Base-by-base conservation (phyloP, 495 filamentous ascomycete species). In the Penicillium turbatum region DNA sequence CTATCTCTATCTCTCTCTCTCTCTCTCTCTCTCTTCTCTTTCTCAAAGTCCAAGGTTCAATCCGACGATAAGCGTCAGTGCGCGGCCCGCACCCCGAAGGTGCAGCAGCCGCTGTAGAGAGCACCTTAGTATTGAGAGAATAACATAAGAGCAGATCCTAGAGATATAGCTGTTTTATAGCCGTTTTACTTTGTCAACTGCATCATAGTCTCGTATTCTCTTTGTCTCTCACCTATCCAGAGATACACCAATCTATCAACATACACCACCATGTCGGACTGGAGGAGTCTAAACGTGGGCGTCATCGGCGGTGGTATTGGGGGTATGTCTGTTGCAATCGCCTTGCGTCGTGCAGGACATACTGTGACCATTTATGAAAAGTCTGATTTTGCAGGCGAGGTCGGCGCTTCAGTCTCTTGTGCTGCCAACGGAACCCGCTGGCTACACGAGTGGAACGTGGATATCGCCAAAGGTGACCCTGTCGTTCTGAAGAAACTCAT, bases 241-340 rank as follows among this genome's bases (percentile, higher is more conserved):
- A 24, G 21, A 4, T 24, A 24, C 21, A 24, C 21, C 21, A 24
- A 26, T 35, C 30, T 17, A 17, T 36, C 26, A 39, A 56, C 47
- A n/a, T 5, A 17, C 37, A 27, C n/a, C 29, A 59, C 27, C 15
- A 55, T 54, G 54, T 51, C 59, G n/a, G 40, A 59, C 41, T 74
- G 72, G 72, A 62, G 53, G 46, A 64, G 41, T 24, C 60, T 82
- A 9, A 70, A 72, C 29, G 65, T 84, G 45, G 74, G 81, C 27
- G 74, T 89, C 3, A 72, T 86, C 17, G 86, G 86, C 15, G 86
- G 83, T 7, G 86, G 86, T 15, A 80, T 89, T 30, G 83, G 83
- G n/a, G 86, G 86, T 6, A 72, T 90, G 41, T 79, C 79, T 9
- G 79, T 79, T 2, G 82, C 84, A 1, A 85, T 88, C 54, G 72